Base-by-base conservation (phyloP, 306 rosid genomes). In the Lathyrus aphaca region DNA sequence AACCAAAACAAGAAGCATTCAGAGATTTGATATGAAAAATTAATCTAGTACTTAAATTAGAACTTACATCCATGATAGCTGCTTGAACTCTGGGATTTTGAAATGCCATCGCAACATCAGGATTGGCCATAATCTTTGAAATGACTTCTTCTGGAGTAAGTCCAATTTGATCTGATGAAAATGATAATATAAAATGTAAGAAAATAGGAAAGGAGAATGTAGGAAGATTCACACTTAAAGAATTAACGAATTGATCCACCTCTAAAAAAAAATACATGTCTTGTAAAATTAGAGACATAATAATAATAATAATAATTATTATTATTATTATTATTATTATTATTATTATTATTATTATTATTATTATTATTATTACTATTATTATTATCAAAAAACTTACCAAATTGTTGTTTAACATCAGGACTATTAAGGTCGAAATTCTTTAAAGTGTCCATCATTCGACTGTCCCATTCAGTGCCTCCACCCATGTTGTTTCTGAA, bases 41-140 rank as follows among this genome's bases (percentile, higher is more conserved):
- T 49, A 53, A 63, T 42, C 1, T 17, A 32, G 29, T 17, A 50
- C 51, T 83, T 59, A 27, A 63, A 39, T 65, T 42, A 64, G 76
- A 39, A 85, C 95, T 39, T 85, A 95, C 99, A 81, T 95, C 99
- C 97, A 95, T 91, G 75, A 95, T 95, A 16, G 99, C 99, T 66
- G 94, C 91, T 85, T 95, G 97, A 77, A 95, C 97, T 87, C 80
- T 89, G 30, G 99, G 99, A 76, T 95, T 95, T 84, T 95, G 99
- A 77, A 95, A 95, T 50, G 99, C 99, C 95, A 83, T 68, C 38
- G 96, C 97, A 69, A 95, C 90, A 12, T 95, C 99, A 46, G 99
- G 99, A 77, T 91, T 87, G 66, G 91, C 92, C 97, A 95, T 91
- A 66, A 95, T 95, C 87, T 84, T 95, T 32, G 97, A 91, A 80